Percentiles rank a stretch among this genome's conserved stretches.
Evolutionary conservation across 345 rosid species (phyloP).

Genomic region (thale cress (Arabidopsis thaliana)): DNA sequence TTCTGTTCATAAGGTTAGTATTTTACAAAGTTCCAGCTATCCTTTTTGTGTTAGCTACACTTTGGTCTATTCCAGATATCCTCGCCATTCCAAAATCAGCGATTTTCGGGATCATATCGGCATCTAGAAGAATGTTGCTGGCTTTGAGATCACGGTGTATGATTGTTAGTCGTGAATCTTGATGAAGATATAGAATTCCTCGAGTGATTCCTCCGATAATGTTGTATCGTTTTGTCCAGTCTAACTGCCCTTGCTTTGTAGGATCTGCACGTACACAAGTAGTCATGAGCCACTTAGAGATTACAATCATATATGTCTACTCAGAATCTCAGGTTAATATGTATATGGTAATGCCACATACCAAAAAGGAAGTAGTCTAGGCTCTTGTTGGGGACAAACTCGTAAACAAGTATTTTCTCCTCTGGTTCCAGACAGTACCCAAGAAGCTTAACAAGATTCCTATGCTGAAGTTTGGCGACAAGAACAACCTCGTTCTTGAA

Average conservation of each 20-base stretch:
- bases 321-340: too few species aligned
- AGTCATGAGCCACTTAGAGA: neutral
- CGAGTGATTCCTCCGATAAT: slow-evolving; percentile 1
- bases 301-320: neutral
- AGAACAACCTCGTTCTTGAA: slow-evolving; percentile 9
- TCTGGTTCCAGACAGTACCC: neutral
- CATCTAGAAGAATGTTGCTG: slow-evolving; percentile 9
- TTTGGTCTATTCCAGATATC: neutral
- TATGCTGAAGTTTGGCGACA: neutral
- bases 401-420: slow-evolving; percentile 4
- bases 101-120: slow-evolving; percentile 6
- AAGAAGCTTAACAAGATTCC: neutral
- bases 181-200: slow-evolving; percentile 10
- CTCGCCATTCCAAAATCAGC: slow-evolving; percentile 14
- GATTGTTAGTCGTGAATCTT: neutral
- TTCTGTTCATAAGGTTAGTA: too few species aligned
- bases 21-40: slow-evolving; percentile 11
- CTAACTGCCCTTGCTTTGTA: neutral
- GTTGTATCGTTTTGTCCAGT: slow-evolving; percentile 9
- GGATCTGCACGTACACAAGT: neutral
- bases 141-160: slow-evolving; percentile 15
- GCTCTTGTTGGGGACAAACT: slow-evolving; percentile 18
- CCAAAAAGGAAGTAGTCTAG: slow-evolving; percentile 14
- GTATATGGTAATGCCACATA: too few species aligned
- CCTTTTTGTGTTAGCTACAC: neutral